These are phyloP conservation scores for Candida tetrigidarum DNA, from an alignment of 1,139 yeast genomes.

Conservation along the genomic window DNA sequence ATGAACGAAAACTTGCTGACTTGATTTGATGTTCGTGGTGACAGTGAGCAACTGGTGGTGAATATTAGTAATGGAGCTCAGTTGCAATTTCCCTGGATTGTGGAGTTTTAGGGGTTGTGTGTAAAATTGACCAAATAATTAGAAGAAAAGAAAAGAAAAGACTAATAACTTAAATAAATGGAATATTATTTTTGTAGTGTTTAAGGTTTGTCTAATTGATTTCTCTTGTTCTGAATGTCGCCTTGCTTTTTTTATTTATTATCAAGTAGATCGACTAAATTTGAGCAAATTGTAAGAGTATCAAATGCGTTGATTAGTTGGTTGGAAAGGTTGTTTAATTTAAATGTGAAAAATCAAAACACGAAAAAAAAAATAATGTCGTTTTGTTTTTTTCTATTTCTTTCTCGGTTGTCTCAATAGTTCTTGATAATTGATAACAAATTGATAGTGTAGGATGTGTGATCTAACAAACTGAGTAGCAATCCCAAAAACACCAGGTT, in stretches of 20 bases:
- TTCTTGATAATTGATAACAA: too few relatives aligned
- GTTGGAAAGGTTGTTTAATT: too few relatives aligned
- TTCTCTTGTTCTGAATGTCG: neutral
- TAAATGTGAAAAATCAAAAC: neutral
- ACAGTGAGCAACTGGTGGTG: too few relatives aligned
- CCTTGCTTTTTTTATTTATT: neutral
- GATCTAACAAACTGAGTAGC: neutral
- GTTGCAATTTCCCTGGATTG: neutral
- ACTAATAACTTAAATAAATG: neutral
- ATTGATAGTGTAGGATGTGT: too few relatives aligned
- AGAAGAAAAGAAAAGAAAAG: neutral
- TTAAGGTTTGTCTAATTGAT: too few relatives aligned
- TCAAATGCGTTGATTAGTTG: too few relatives aligned
- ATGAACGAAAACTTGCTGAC: too few relatives aligned
- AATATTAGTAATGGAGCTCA: too few relatives aligned
- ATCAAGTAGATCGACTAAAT: too few relatives aligned
- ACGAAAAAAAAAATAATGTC: neutral
- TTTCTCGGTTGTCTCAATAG: neutral
- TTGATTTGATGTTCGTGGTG: too few relatives aligned
- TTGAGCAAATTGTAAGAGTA: too few relatives aligned
- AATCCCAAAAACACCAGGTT: neutral
- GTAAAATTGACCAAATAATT: neutral
- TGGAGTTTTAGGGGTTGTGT: slow-evolving; percentile 3
- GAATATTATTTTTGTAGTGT: neutral
- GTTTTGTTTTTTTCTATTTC: too few relatives aligned